These are phyloP conservation scores for Scheffersomyces amazonensis DNA, from an alignment of 805 yeast genomes.

Conservation along the genomic window DNA sequence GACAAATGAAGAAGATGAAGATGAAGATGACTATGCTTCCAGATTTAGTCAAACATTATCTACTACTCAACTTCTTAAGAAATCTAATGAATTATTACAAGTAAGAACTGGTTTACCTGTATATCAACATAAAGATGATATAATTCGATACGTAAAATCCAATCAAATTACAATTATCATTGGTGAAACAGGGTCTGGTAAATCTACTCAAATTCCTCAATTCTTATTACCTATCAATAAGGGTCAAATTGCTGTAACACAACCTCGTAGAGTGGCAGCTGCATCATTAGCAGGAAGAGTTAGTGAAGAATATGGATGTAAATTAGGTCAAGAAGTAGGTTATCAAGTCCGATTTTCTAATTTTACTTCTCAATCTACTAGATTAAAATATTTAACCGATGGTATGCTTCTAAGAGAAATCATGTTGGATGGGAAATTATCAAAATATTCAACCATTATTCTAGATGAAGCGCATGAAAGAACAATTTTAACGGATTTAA, in stretches of 20 bases:
- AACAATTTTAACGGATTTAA: slow-evolving; percentile 84
- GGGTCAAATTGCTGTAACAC: slow-evolving; percentile 82
- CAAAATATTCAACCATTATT: slow-evolving; percentile 69
- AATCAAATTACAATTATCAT: slow-evolving; percentile 76
- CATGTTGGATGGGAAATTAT: slow-evolving; percentile 66
- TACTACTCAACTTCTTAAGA: slow-evolving; percentile 31
- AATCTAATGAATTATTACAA: slow-evolving; percentile 42
- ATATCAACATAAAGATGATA: slow-evolving; percentile 62
- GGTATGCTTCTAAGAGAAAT: slow-evolving; percentile 95
- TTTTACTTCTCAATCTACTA: slow-evolving; percentile 54
- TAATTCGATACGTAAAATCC: slow-evolving; percentile 50
- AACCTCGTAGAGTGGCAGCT: slow-evolving; percentile 97
- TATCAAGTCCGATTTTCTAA: slow-evolving; percentile 92
- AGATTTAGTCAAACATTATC: neutral
- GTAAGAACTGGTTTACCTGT: slow-evolving; percentile 69
- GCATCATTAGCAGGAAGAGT: slow-evolving; percentile 91
- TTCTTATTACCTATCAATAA: slow-evolving; percentile 58
- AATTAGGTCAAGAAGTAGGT: slow-evolving; percentile 80
- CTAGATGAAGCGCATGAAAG: slow-evolving; percentile 98
- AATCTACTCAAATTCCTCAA: slow-evolving; percentile 96
- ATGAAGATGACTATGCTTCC: slow-evolving; percentile 13
- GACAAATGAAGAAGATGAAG: slow-evolving; percentile 32
- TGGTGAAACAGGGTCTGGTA: slow-evolving; percentile 98
- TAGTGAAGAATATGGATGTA: slow-evolving; percentile 79
- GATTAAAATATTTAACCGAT: slow-evolving; percentile 85